Conservation (phyloP, 805 yeast species). For the Candida awuae region DNA sequence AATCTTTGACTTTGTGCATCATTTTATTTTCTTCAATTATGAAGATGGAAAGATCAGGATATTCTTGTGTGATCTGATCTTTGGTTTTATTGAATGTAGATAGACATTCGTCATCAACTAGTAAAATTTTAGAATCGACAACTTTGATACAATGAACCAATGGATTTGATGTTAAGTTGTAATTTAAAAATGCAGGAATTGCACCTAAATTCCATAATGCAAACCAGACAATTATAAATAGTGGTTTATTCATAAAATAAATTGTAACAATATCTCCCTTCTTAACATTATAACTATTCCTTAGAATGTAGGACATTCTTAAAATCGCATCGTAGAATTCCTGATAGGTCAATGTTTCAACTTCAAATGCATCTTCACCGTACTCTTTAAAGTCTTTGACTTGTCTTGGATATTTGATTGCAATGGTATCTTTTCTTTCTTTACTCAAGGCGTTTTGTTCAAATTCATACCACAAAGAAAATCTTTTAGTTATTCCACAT, state of each 20-base stretch:
- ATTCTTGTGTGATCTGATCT: conserved; percentile 28
- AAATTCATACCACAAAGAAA: conserved; percentile 64
- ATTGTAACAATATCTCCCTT: conserved; percentile 65
- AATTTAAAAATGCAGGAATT: conserved; percentile 77
- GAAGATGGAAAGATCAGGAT: conserved; percentile 24
- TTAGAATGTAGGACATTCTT: conserved; percentile 57
- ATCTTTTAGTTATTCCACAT: conserved; percentile 30
- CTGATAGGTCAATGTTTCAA: conserved; percentile 60
- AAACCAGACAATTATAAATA: conserved; percentile 72
- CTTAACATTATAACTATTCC: conserved; percentile 53
- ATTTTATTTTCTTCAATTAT: conserved; percentile 18
- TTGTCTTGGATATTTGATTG: conserved; percentile 55
- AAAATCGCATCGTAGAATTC: conserved; percentile 62
- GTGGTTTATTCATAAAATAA: conserved; percentile 74
- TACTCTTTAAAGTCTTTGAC: conserved; percentile 26
- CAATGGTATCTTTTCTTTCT: conserved; percentile 42
- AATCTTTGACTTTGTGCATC: conserved; percentile 11
- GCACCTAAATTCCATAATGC: conserved; percentile 92
- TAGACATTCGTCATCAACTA: conserved; percentile 56
- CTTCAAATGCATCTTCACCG: conserved; percentile 47
- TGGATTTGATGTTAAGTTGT: conserved; percentile 65
- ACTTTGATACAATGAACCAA: conserved; percentile 72
- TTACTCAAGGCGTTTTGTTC: conserved; percentile 40
- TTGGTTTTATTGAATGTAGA: conserved; percentile 37
- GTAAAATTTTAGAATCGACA: conserved; percentile 54